Evolutionary conservation across 805 yeast species (phyloP), one percentile per base, ranked within the genome.

Genomic region (Naumovozyma baii): DNA sequence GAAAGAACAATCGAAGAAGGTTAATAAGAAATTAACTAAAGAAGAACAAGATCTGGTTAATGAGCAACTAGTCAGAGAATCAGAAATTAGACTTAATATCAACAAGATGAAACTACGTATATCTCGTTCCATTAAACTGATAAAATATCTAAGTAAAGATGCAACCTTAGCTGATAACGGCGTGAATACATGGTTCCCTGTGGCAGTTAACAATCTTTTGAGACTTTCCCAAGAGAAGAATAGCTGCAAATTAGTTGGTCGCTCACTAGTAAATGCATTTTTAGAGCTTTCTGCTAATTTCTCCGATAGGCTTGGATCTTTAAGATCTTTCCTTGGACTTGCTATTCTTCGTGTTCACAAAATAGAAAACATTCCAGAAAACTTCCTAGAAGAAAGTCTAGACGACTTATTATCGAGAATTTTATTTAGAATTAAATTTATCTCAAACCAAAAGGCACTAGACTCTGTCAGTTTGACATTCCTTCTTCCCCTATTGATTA

Each of bases 361-460:
- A 0, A 67, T 73, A 31, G 59, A 63, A 1, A 42, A 61, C n/a
- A 51, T 80, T 20, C 72, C 76, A 1, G 68, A 62, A 4, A 62
- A 67, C 20, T 71, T 65, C 38, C 48, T 61, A 3, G 69, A 72
- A 35, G 83, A 76, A 47, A 73, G 79, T 3, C 47, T 80, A 5
- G 52, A 67, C 7, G 76, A 73, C 4, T 55, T 80, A 33, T 58
- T 80, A 5, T 67, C 85, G 1, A 73, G 88, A 39, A 74, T 85
- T 22, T 65, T 90, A 35, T 90, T 82, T 67, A 72, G 82, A 57
- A 64, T 85, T 43, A 83, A 86, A 50, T 74, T 86, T 49, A 65
- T 82, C 12, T 70, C 86, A 12, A 87, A 80, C 50, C 86, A 84
- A 51, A 67, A 73, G 22, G 78, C 84, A 2, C 70, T 88, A 39